Percentiles rank a stretch among this genome's conserved stretches.
These are phyloP conservation scores for Eutypa lata DNA, from an alignment of 2,329 filamentous ascomycete species.

Conservation along the genomic window DNA sequence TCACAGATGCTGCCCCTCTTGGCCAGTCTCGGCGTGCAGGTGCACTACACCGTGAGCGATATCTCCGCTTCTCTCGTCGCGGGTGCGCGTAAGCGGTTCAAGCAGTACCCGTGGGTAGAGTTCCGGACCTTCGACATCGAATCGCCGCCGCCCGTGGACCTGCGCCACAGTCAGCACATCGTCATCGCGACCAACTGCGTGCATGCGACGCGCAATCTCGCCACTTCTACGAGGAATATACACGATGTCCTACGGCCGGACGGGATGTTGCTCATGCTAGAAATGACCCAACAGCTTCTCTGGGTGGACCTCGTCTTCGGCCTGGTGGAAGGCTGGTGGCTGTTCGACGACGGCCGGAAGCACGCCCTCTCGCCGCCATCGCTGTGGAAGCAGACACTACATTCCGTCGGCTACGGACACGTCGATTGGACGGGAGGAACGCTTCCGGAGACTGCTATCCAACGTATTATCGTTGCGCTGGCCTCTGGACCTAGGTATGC, in stretches of 20 bases:
- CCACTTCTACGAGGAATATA: constrained; percentile 21
- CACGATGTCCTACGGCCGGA: constrained; percentile 23
- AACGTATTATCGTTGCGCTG: constrained; percentile 28
- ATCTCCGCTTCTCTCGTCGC: constrained; percentile 26
- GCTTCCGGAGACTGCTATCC: constrained; percentile 19
- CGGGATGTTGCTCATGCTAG: constrained; percentile 28
- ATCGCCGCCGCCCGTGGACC: constrained; percentile 11
- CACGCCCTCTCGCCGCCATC: constrained; percentile 18
- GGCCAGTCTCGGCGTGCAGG: constrained; percentile 11
- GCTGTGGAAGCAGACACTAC: constrained; percentile 24
- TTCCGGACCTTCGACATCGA: constrained; percentile 28
- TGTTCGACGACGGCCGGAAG: constrained; percentile 25
- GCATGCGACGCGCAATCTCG: constrained; percentile 30
- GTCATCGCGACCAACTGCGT: constrained; percentile 34
- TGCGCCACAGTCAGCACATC: constrained; percentile 22
- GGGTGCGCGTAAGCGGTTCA: constrained; percentile 17
- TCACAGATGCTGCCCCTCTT: constrained; percentile 18
- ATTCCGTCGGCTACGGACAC: constrained; percentile 21
- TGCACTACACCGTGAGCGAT: constrained; percentile 37
- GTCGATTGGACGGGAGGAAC: constrained; percentile 29
- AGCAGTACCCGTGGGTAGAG: constrained; percentile 21
- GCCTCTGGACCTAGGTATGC: constrained; percentile 11
- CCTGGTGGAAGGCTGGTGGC: constrained; percentile 35
- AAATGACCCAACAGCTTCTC: constrained; percentile 23
- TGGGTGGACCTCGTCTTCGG: constrained; percentile 32